Base-by-base conservation (phyloP, 2,329 filamentous ascomycete species). In the Ophiostoma sp. region DNA sequence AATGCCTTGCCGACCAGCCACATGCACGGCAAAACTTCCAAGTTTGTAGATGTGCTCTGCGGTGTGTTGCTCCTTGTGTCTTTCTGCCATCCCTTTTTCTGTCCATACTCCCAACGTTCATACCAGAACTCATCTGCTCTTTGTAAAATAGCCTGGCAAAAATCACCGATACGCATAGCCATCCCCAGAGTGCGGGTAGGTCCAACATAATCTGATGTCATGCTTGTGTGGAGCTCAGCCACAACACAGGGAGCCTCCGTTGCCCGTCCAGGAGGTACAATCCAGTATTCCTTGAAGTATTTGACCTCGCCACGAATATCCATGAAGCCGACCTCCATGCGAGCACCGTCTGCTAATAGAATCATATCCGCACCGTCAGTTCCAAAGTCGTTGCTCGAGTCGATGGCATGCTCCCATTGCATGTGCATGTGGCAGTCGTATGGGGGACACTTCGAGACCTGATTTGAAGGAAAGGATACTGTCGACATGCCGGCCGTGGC, bases 201-300 rank as follows among this genome's bases (percentile, higher is more conserved):
- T 7, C 35, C 62, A 10, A 1, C 15, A 8, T 17, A 10, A 4
- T 35, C 5, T 8, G 15, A 6, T 33, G 31, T 36, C 17, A 17
- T 20, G 60, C 60, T 39, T 17, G 31, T n/a, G 1, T 15, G 17
- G 4, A 66, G 35, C 35, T 66, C 64, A 6, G 64, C 64, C 17
- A 66, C 64, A 23, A 66, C 1, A 36, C 64, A 66, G 1, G 64
- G 64, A 27, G 23, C 4, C 2, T 41, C 10, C 36, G 64, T 66
- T 13, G 36, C 64, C 3, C 20, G 10, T 3, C 39, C n/a, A 2
- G 35, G 35, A 41, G 64, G 64, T 10, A 27, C 27, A 11, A 44
- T 8, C 64, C 64, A 66, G 35, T 66, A 66, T 36, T 66, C 64
- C 64, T 66, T 66, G 64, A 66, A 66, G 64, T 66, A 66, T 23